Evolutionary conservation across 192 early-diverging fungal genomes (phyloP).

Genomic region (Cladochytrium replicatum): DNA sequence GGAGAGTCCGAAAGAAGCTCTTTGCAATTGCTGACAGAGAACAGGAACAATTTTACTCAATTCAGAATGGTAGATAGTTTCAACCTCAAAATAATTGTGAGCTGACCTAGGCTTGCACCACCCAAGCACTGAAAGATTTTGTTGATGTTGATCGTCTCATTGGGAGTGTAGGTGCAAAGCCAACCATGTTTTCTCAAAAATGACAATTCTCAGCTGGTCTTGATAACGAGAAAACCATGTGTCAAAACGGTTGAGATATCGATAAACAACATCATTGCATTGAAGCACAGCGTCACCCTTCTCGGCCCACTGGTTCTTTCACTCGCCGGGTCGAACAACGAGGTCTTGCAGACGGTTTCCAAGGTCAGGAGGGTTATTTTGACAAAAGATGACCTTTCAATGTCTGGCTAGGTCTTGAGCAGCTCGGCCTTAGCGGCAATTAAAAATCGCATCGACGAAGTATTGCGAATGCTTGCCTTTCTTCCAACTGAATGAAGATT

Average conservation of each 20-base stretch:
- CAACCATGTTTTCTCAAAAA: conserved; percentile 1
- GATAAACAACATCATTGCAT: conserved; percentile 56
- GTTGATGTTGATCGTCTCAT: conserved; percentile 9
- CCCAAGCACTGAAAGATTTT: conserved; percentile 9
- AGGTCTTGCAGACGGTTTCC: conserved; percentile 35
- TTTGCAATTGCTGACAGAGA: too few species aligned
- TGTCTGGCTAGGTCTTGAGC: conserved; percentile 13
- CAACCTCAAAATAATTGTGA: too few species aligned
- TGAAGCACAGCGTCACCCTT: conserved; percentile 56
- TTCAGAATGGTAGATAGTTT: too few species aligned
- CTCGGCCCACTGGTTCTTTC: conserved; percentile 30
- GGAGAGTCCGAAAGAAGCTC: conserved; percentile 20
- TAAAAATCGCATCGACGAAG: conserved; percentile 35
- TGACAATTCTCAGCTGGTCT: not conserved
- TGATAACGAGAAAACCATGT: conserved; percentile 29
- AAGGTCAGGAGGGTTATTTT: conserved; percentile 12
- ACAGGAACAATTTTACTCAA: too few species aligned
- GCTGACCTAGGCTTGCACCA: too few species aligned
- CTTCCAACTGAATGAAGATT: not conserved
- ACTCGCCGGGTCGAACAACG: conserved; percentile 21
- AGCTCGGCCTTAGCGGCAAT: conserved; percentile 30
- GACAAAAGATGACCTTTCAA: too few species aligned
- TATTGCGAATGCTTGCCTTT: conserved; percentile 1
- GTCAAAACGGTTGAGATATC: conserved; percentile 49
- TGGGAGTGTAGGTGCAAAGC: conserved; percentile 2